Conservation (phyloP, 148 eudicot genomes). For the Vaccinium myrtillus region DNA sequence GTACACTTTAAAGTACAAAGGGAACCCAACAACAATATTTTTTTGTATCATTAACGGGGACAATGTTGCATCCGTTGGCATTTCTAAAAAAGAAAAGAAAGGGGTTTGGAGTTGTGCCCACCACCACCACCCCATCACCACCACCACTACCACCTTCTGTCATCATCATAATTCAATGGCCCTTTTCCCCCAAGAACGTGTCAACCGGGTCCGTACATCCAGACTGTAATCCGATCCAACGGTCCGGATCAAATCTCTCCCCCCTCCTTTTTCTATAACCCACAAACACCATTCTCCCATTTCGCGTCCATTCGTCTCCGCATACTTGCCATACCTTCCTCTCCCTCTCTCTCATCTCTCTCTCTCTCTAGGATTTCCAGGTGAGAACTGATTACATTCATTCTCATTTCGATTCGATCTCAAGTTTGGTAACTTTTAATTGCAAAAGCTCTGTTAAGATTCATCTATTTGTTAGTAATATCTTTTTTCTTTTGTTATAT, state of each 20-base stretch:
- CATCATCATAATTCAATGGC: neutral
- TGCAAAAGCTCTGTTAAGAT: neutral
- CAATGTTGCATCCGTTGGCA: no score
- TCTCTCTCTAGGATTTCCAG: neutral
- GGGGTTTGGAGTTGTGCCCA: conserved; percentile 2
- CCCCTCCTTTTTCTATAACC: conserved; percentile 21
- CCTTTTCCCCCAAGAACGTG: conserved; percentile 29
- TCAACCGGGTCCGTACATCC: conserved; percentile 27
- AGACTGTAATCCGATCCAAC: conserved; percentile 39
- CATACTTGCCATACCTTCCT: neutral
- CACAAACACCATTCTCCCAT: neutral
- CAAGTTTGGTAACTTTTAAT: neutral
- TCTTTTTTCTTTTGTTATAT: neutral
- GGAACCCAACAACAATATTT: no score
- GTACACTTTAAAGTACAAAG: no score
- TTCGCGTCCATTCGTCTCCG: neutral
- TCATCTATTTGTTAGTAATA: neutral
- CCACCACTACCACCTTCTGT: neutral
- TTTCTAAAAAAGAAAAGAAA: neutral
- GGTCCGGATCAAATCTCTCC: conserved; percentile 22
- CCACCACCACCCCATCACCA: neutral
- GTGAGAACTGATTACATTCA: neutral
- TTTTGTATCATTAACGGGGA: no score
- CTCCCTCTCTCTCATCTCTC: neutral
- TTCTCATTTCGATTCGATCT: neutral